phyloP scores from a whole-genome alignment of 106 monocot genomes.

The Dendrobium nobile region DNA sequence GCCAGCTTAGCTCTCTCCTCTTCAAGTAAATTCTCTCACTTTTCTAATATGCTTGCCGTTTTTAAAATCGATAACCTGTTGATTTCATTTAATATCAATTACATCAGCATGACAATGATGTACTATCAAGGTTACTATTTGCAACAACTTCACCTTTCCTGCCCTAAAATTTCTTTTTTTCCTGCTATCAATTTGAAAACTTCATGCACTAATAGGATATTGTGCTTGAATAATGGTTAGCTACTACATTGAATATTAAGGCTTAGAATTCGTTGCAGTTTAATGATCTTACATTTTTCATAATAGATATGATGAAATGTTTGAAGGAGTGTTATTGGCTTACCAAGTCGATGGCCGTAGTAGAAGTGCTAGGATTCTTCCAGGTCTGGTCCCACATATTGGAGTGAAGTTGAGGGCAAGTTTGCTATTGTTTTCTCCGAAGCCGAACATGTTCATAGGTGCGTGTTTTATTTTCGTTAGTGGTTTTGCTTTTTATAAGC shows the following conservation, averaged over 20 bases:
- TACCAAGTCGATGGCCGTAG: slow-evolving; percentile 31
- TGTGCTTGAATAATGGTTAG: not conserved
- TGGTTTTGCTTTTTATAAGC: not conserved
- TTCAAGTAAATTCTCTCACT: slow-evolving; percentile 43
- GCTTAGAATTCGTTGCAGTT: not conserved
- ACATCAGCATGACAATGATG: not conserved
- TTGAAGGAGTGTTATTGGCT: slow-evolving; percentile 79
- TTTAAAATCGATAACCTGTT: not conserved
- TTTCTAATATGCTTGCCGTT: not conserved
- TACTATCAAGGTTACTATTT: not conserved
- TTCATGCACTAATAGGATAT: not conserved
- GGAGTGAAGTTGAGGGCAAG: slow-evolving; percentile 66
- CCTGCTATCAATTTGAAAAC: not conserved
- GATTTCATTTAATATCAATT: not conserved
- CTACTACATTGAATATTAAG: not conserved
- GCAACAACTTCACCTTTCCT: not conserved
- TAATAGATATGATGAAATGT: slow-evolving; percentile 62
- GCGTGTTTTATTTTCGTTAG: not conserved
- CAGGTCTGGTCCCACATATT: slow-evolving; percentile 70
- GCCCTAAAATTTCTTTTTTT: not conserved
- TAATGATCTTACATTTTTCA: not conserved
- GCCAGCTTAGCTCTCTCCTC: slow-evolving; percentile 75
- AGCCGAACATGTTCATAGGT: slow-evolving; percentile 74
- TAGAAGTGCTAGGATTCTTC: slow-evolving; percentile 58
- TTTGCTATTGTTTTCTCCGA: slow-evolving; percentile 77